Base-by-base conservation (phyloP, 192 early-diverging fungal genomes). In the Backusella psychrophila region DNA sequence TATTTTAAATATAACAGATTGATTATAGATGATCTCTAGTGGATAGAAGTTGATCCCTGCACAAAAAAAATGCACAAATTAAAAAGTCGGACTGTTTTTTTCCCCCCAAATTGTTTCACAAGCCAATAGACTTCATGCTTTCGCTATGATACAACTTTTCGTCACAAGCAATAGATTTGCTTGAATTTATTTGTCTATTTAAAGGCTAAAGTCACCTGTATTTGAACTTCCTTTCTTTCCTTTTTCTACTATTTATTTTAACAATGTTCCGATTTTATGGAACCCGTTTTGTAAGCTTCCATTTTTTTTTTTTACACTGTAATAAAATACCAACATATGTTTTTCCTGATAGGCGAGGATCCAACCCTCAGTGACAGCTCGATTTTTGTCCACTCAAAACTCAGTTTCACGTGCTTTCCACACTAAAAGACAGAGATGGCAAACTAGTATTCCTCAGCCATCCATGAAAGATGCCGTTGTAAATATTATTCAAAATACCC, bases 401-500 rank as follows among this genome's bases (percentile, higher is more conserved):
- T 76, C 80, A n/a, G 72, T 74, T 17, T 69, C 78, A 4, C 75
- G 72, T 36, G 76, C 73, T 33, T 23, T 78, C 4, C 38, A 70
- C 0, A 80, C 73, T 41, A 80, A 80, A 52, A 79, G 78, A 34
- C 78, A 77, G 52, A 46, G 75, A 9, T 72, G 75, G 73, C 78
- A 77, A 35, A 63, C 70, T 21, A 73, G 73, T 15, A 17, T 75
- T 31, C 79, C 88, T 21, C 85, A 91, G 38, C 90, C 90, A 1
- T 90, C 93, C 2, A 94, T 93, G 46, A 93, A 99, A 82, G 93
- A 99, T 83, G 98, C 96, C 21, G 98, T 99, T 65, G 90, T 90
- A 76, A 98, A 97, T 89, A 96, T 99, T 82, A 87, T 99, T 68
- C 96, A 97, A 87, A 97, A 97, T 87, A 94, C 94, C 34, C 96